Conservation (phyloP, 441 rosid species). For the Jatropha multifida region DNA sequence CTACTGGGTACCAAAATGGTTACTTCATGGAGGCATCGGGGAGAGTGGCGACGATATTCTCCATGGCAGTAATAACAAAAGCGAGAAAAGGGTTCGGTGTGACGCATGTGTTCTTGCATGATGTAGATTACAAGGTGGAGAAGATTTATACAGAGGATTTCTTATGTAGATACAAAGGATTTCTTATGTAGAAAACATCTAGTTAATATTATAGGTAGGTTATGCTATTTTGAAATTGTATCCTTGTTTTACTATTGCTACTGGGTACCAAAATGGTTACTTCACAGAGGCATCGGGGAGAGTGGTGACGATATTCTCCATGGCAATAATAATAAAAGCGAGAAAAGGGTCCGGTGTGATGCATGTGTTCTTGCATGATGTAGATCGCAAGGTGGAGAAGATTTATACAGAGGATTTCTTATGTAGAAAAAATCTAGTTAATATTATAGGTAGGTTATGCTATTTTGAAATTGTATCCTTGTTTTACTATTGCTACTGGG, state of each 20-base stretch:
- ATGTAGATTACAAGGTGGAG: constrained; percentile 58
- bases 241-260: too few relatives aligned
- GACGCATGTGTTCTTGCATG: constrained; percentile 63
- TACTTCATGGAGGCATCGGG: constrained; percentile 64
- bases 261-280: constrained; percentile 31
- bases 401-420: constrained; percentile 49
- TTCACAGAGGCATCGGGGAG: constrained; percentile 64
- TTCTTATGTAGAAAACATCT: constrained; percentile 47
- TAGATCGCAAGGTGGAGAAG: constrained; percentile 60
- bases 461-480: constrained; percentile 39
- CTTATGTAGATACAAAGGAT: constrained; percentile 30
- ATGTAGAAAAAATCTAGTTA: constrained; percentile 45
- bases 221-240: constrained; percentile 56
- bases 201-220: constrained; percentile 43
- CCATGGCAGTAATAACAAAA: constrained; percentile 64
- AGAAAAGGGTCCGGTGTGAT: constrained; percentile 52
- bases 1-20: constrained; percentile 21
- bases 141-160: constrained; percentile 31
- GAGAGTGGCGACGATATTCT: constrained; percentile 67
- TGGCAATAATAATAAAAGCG: constrained; percentile 56
- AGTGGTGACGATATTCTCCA: constrained; percentile 67
- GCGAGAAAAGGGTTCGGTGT: constrained; percentile 45
- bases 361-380: constrained; percentile 61
- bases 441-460: constrained; percentile 51
- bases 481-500: too few relatives aligned